Percentiles rank a stretch among this genome's conserved stretches.
Evolutionary conservation across 495 filamentous ascomycete species (phyloP).

Genomic region (Tuber calosporum): DNA sequence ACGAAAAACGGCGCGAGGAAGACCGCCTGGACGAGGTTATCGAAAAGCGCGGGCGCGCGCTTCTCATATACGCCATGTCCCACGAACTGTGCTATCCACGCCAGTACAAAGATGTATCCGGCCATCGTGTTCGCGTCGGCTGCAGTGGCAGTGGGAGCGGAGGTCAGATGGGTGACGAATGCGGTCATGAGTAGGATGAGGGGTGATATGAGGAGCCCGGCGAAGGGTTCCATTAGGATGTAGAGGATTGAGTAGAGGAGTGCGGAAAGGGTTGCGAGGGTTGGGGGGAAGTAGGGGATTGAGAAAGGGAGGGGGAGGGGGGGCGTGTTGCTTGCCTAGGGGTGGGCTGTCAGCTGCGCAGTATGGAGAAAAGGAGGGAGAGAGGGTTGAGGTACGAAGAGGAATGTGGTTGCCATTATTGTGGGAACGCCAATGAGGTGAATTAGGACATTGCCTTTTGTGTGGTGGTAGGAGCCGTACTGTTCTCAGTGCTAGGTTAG

Average conservation of each 20-base stretch:
- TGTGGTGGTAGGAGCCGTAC: slow-evolving; percentile 94
- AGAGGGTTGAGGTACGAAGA: slow-evolving; percentile 55
- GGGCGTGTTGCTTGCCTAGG: slow-evolving; percentile 68
- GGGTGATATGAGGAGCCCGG: slow-evolving; percentile 64
- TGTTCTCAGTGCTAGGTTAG: slow-evolving; percentile 43
- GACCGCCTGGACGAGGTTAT: slow-evolving; percentile 83
- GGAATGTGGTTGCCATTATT: slow-evolving; percentile 69
- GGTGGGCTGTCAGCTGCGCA: neutral
- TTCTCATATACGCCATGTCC: slow-evolving; percentile 88
- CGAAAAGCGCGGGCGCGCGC: slow-evolving; percentile 76
- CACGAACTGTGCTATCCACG: slow-evolving; percentile 82
- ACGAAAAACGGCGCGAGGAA: slow-evolving; percentile 98
- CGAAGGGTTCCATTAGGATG: slow-evolving; percentile 87
- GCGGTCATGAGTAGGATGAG: slow-evolving; percentile 67
- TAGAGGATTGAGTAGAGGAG: slow-evolving; percentile 55
- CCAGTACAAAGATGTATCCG: slow-evolving; percentile 53
- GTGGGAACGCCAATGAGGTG: slow-evolving; percentile 85
- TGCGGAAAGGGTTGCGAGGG: slow-evolving; percentile 67
- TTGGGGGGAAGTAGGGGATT: slow-evolving; percentile 69
- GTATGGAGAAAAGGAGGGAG: slow-evolving; percentile 9
- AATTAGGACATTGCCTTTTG: slow-evolving; percentile 71
- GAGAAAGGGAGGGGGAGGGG: slow-evolving; percentile 58
- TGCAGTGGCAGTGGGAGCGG: slow-evolving; percentile 51
- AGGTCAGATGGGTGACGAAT: slow-evolving; percentile 64
- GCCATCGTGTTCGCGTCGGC: slow-evolving; percentile 61